Conservation (phyloP, 371 early-diverging fungal species). For the Chytridium lagenaria region DNA sequence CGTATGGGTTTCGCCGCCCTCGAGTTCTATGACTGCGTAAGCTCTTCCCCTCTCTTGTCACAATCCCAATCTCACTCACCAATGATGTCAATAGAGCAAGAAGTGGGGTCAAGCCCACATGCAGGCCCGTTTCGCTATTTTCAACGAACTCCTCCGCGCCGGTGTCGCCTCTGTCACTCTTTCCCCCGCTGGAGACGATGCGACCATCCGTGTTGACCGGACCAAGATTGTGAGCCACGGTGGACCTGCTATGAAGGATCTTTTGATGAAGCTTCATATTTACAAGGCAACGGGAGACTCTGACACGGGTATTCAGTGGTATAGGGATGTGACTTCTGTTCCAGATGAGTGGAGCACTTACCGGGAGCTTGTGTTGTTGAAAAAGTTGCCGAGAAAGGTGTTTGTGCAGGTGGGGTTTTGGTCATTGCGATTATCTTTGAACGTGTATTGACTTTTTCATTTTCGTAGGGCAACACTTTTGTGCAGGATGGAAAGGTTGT, state of each 20-base stretch:
- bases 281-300: constrained; percentile 68
- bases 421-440: neutral
- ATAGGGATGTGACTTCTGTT: constrained; percentile 59
- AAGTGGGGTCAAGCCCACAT: constrained; percentile 68
- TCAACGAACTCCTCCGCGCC: constrained; percentile 59
- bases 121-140: constrained; percentile 69
- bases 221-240: constrained; percentile 60
- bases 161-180: constrained; percentile 51
- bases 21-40: constrained; percentile 14
- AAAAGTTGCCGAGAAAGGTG: constrained; percentile 65
- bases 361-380: constrained; percentile 61
- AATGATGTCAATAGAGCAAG: constrained; percentile 20
- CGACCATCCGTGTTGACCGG: constrained; percentile 59
- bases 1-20: constrained; percentile 21
- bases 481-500: constrained; percentile 47
- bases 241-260: constrained; percentile 59
- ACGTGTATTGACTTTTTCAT: neutral
- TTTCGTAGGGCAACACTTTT: constrained; percentile 41
- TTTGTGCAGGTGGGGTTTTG: constrained; percentile 62
- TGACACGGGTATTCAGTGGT: constrained; percentile 55
- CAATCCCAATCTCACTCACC: neutral
- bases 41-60: neutral
- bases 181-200: constrained; percentile 44
- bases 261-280: constrained; percentile 62
- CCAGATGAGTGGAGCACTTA: constrained; percentile 57